Percentiles rank a stretch among this genome's conserved stretches.
phyloP scores from a whole-genome alignment of 2,329 filamentous ascomycete genomes.

The Ustulina deusta region DNA sequence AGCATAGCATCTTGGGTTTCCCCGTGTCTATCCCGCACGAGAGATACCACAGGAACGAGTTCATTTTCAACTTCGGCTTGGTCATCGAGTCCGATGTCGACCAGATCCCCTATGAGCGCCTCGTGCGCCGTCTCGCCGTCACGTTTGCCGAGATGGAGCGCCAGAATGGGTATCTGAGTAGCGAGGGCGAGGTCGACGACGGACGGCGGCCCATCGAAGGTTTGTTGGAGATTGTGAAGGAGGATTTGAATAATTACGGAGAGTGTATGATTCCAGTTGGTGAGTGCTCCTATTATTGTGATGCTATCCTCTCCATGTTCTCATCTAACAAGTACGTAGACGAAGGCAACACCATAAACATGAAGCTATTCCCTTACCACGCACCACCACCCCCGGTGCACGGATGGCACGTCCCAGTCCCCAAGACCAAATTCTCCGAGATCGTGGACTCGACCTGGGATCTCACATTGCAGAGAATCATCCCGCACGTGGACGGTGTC shows the following conservation, averaged over 20 bases:
- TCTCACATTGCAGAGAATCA: slow-evolving; percentile 81
- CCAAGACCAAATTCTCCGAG: slow-evolving; percentile 73
- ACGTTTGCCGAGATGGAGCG: slow-evolving; percentile 92
- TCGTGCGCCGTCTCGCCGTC: slow-evolving; percentile 86
- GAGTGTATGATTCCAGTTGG: slow-evolving; percentile 99
- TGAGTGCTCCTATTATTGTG: slow-evolving; percentile 58
- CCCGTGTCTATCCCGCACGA: slow-evolving; percentile 87
- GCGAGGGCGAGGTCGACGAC: slow-evolving; percentile 53
- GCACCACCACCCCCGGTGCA: slow-evolving; percentile 80
- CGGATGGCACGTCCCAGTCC: slow-evolving; percentile 90
- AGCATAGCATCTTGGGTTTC: slow-evolving; percentile 84
- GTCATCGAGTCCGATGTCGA: slow-evolving; percentile 77
- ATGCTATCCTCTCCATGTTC: neutral
- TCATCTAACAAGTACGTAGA: slow-evolving; percentile 63
- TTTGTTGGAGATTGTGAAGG: slow-evolving; percentile 81
- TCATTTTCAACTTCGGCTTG: slow-evolving; percentile 98
- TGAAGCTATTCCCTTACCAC: slow-evolving; percentile 92
- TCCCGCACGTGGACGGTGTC: slow-evolving; percentile 89
- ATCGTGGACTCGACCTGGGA: slow-evolving; percentile 78
- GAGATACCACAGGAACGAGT: slow-evolving; percentile 91
- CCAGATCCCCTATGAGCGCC: slow-evolving; percentile 82
- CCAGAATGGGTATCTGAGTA: slow-evolving; percentile 84
- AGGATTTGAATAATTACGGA: slow-evolving; percentile 95
- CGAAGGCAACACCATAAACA: slow-evolving; percentile 93
- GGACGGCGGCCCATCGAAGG: slow-evolving; percentile 81